Evolutionary conservation across 441 rosid genomes (phyloP), one percentile per base, ranked within the genome.

Genomic region (Populus hybrid): DNA sequence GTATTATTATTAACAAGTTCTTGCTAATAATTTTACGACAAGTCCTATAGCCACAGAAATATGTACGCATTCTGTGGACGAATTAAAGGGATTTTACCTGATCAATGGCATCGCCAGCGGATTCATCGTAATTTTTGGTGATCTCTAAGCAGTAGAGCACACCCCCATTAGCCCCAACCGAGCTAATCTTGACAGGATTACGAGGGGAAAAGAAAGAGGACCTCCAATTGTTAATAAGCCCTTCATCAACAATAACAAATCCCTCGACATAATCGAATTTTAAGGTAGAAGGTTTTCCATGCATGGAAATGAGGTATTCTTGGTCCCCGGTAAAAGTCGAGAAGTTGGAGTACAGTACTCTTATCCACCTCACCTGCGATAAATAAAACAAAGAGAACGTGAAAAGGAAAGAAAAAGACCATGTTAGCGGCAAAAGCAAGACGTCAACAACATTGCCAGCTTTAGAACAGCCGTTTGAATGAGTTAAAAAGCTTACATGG

Each of bases 251-350:
- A 35, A 93, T 91, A 38, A 95, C 98, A 86, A 95, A 95, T 8
- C 98, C 98, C 80, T 95, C 98, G 4, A 95, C 94, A 79, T 95
- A 95, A 81, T 93, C 98, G 80, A 95, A 95, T 78, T 92, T 93
- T 28, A 78, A 78, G 76, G 59, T 36, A 2, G 76, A 69, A 71
- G 86, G 83, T 38, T 77, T 69, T 64, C 76, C 89, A 75, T 92
- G 87, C 86, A 91, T 73, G 0, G 98, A 91, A 76, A 92, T 89
- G 16, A 95, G 89, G 76, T 88, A 84, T 71, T 95, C 98, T 81
- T 95, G 98, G 82, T 95, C 98, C 70, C 77, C 75, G 0, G 97
- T 90, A 76, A 95, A 95, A 59, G 91, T 78, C 34, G 91, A 71
- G 71, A 95, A 95, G 76, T 87, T 85, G 53, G 98, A 91, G 77